Base-by-base conservation (phyloP, 2,329 filamentous ascomycete genomes). In the Acarospora socialis region DNA sequence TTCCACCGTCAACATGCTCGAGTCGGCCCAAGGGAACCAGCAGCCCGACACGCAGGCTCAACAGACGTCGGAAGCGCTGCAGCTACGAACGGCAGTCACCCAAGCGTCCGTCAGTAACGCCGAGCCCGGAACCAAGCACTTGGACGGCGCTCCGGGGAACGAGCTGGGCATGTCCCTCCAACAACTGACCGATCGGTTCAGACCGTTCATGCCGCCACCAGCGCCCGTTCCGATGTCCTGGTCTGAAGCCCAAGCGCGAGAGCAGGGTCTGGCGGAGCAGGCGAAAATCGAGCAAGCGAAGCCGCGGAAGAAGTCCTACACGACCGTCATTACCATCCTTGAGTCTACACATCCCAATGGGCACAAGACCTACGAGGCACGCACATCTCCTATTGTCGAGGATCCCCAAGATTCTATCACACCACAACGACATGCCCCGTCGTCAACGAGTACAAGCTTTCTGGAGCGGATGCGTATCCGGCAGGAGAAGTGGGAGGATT, bases 131-230 rank as follows among this genome's bases (percentile, higher is more conserved):
- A 45, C 52, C 26, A 48, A 32, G n/a, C 34, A 35, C 33, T 47
- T 60, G 9, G 59, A 61, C 23, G 54, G 53, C 21, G 41, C 56
- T 66, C 46, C 62, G 68, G 41, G 71, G 69, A 46, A 68, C 28
- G 70, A 68, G 47, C 55, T 81, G 40, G 71, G 72, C 43, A 60
- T 80, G 37, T 74, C 78, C 46, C 65, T 79, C 34, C 72, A 81
- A 52, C 60, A 76, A 47, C 70, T 80, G 57, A 68, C 73, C 12
- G 74, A 71, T 45, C 69, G 73, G 39, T 81, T 87, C 47, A 60
- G 76, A 28, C 86, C 86, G 5, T 95, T 92, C 61, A 70, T 75
- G 34, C 79, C 82, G 14, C 90, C 87, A n/a, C 81, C 86, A 13
- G 61, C 77, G 25, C 90, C 87, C 1, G 60, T 73, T 38, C 70